phyloP scores from a whole-genome alignment of 306 rosid species.

The Lathyrus aphaca region DNA sequence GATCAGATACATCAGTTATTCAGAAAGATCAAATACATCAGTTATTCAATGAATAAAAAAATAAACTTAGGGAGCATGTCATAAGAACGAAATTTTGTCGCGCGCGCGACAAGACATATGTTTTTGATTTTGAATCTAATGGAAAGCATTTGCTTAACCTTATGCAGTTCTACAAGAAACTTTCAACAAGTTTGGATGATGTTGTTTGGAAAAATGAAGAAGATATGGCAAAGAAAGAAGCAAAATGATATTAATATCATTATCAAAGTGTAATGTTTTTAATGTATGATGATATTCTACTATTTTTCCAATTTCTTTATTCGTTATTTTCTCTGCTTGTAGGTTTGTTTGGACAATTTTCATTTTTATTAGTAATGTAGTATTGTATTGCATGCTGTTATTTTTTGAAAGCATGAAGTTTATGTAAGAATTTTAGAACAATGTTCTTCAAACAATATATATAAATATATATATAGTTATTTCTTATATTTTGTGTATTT shows the following conservation, averaged over 20 bases:
- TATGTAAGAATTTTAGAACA: conserved; percentile 11
- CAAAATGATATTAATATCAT: conserved; percentile 42
- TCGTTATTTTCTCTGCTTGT: conserved; percentile 22
- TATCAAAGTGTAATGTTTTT: conserved; percentile 40
- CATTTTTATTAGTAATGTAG: neutral
- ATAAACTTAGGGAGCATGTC: too few species aligned
- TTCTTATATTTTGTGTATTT: neutral
- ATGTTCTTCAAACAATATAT: conserved; percentile 2
- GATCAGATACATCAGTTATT: too few species aligned
- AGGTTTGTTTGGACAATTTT: conserved; percentile 42
- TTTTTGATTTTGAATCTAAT: conserved; percentile 1
- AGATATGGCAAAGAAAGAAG: conserved; percentile 58
- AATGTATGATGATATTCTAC: conserved; percentile 10
- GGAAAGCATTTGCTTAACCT: conserved; percentile 12
- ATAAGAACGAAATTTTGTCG: neutral
- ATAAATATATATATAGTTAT: neutral
- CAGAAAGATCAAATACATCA: too few species aligned
- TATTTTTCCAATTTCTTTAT: conserved; percentile 35
- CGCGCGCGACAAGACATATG: neutral
- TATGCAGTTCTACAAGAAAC: conserved; percentile 86
- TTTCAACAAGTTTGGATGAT: conserved; percentile 77
- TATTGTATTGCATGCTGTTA: conserved; percentile 10
- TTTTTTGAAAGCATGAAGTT: conserved; percentile 5
- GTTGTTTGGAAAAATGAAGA: conserved; percentile 98
- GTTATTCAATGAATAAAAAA: too few species aligned